Evolutionary conservation across 192 early-diverging fungal species (phyloP), one percentile per base, ranked within the genome.

Genomic region (Linnemannia exigua): DNA sequence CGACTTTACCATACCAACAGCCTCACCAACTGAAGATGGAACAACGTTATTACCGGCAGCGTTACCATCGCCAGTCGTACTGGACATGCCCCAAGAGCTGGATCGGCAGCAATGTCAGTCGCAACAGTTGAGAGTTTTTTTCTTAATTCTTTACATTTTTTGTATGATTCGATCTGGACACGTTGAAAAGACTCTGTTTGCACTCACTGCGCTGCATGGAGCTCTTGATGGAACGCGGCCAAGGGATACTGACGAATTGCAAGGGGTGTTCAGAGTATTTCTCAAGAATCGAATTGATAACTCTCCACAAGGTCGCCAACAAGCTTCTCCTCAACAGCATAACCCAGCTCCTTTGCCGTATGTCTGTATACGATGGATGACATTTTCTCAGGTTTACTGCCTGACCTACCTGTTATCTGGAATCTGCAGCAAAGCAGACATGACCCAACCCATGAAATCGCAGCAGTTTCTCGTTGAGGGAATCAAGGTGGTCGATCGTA

Each of bases 351-450:
- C 71, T 58, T 72, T 78, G 25, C 3, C 72, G 44, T 67, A 47
- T 38, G 50, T 86, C n/a, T 51, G 58, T 22, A 79, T 88, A 61
- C 79, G 69, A 17, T 88, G 87, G 87, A 82, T 88, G 81, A 67
- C 87, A 16, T 79, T 82, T 44, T 83, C 87, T 11, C 81, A 88
- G n/a, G 81, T 88, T 14, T 88, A 88, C 35, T 83, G 77, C 61
- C 52, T 88, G 33, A 79, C 87, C 9, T 88, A 88, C 44, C 33
- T 88, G 28, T 74, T 88, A 5, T 88, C 87, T 12, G 87, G 87
- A 35, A 58, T 88, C 58, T 88, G 87, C 67, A 83, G 72, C 52
- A 88, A 88, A n/a, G 81, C 81, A 9, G 87, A 88, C 37, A 79
- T 83, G 87, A 88, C 81, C 6, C 78, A 86, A 14, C 77, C 84